Evolutionary conservation across 192 early-diverging fungal species (phyloP), one percentile per base, ranked within the genome.

Genomic region (Umbelopsis isabellina): DNA sequence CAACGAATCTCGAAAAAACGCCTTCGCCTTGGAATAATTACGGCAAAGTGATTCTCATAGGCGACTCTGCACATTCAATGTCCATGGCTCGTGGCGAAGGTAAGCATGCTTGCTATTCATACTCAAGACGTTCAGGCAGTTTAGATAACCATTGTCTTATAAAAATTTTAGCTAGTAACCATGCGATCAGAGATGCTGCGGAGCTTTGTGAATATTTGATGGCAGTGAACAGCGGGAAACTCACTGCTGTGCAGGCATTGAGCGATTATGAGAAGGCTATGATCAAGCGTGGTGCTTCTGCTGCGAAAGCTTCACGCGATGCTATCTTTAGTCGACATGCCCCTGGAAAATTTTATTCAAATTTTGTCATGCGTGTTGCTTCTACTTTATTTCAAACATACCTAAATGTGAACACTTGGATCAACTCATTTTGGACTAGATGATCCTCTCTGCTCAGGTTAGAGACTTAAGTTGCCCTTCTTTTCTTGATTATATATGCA

Each of bases 31-130:
- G 55, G 55, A 35, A 61, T 18, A 61, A 35, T 61, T 18, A 61
- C 3, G 66, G 51, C 3, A 50, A 35, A 0, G 46, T 74, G n/a
- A 64, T 52, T 27, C 35, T 74, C 9, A 41, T 69, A 33, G 72
- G 72, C 5, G 72, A 74, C 27, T 53, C 67, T 37, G 66, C 66
- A 3, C 72, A 74, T 25, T 27, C 67, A 1, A 69, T 68, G 67
- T 69, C 67, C 2, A 74, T 74, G 72, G 68, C 48, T 64, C n/a
- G 52, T 1, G 72, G 72, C 9, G 72, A 74, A 69, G 72, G 72
- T 74, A 69, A 74, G 9, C 8, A 16, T 48, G 30, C 35, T 15
- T 18, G 13, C 8, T 41, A 7, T 2, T 3, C 16, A 11, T 21
- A 20, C 23, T 10, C 13, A 15, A 11, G 10, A 41, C 37, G 37